Evolutionary conservation across 352 stramenopile genomes (phyloP), one percentile per base, ranked within the genome.

Genomic region (Blastocystis hominis): DNA sequence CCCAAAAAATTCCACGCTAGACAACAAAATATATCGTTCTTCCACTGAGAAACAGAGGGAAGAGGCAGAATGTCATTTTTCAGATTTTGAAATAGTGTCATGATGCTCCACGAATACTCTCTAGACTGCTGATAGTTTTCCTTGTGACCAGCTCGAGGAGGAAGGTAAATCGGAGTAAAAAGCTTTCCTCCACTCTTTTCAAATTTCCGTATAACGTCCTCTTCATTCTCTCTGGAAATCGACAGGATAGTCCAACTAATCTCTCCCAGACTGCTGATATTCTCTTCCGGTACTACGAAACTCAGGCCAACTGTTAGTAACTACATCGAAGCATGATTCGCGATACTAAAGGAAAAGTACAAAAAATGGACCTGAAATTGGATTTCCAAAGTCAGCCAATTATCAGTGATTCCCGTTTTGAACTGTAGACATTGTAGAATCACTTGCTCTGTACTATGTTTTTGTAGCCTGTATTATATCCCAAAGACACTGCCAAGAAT

Each of bases 131-230:
- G 40, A 40, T n/a, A 46, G 36, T n/a, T 24, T 34, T 46, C 9
- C 13, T 20, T 30, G 2, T 56, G 40, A 77, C 17, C 50, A 0
- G 44, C 6, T 34, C 34, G 4, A 36, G 66, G 66, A 54, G 34
- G 66, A 77, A 20, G 55, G 34, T 77, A 77, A 53, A 77, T 77
- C 3, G 66, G 40, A 77, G 20, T 54, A 36, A 77, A 56, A 20
- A 77, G 5, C 1, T 10, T 47, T 36, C 66, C 66, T 9, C 66
- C 66, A 77, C 46, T 55, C 10, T 40, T 4, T 56, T 59, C 66
- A 77, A 77, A 77, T 6, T 77, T 20, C 17, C 66, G 9, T 6
- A 77, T 77, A 20, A 46, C 38, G 15, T 30, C 34, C n/a, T 36
- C 34, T 30, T 77, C 66, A n/a, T 30, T 40, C 2, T 55, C 15